These are phyloP conservation scores for Stachybotrys echinatus DNA, from an alignment of 2,329 filamentous ascomycete species.

Conservation along the genomic window DNA sequence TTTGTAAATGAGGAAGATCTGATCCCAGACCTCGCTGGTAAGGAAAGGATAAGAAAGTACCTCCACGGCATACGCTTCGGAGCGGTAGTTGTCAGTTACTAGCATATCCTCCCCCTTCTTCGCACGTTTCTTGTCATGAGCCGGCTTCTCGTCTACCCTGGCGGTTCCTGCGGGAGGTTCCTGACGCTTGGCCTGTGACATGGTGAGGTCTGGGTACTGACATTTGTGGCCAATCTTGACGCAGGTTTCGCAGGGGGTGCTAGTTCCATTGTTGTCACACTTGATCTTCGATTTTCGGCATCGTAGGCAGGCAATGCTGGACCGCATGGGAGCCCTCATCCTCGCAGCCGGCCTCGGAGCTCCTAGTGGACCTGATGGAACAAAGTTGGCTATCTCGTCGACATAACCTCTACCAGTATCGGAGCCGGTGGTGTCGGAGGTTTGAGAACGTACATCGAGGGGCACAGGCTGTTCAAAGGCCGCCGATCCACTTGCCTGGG, in stretches of 20 bases:
- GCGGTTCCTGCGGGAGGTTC: constrained; percentile 30
- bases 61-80: constrained; percentile 44
- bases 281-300: constrained; percentile 82
- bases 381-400: constrained; percentile 6
- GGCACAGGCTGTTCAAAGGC: constrained; percentile 4
- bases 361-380: constrained; percentile 5
- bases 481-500: constrained; percentile 6
- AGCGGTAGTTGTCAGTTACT: constrained; percentile 29
- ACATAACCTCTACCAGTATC: constrained; percentile 7
- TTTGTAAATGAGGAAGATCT: constrained; percentile 65
- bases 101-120: constrained; percentile 37
- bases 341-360: constrained; percentile 7
- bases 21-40: constrained; percentile 60
- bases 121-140: constrained; percentile 44
- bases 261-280: constrained; percentile 73
- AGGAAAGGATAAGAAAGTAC: constrained; percentile 57
- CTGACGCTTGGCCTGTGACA: constrained; percentile 33
- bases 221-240: constrained; percentile 68
- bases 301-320: constrained; percentile 71
- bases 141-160: constrained; percentile 33
- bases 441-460: constrained; percentile 3
- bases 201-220: constrained; percentile 53
- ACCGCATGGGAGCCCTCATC: constrained; percentile 55
- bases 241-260: constrained; percentile 69
- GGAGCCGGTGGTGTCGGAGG: constrained; percentile 5